Evolutionary conservation across 108 stramenopile genomes (phyloP).

Genomic region (Epithemia pelagica): DNA sequence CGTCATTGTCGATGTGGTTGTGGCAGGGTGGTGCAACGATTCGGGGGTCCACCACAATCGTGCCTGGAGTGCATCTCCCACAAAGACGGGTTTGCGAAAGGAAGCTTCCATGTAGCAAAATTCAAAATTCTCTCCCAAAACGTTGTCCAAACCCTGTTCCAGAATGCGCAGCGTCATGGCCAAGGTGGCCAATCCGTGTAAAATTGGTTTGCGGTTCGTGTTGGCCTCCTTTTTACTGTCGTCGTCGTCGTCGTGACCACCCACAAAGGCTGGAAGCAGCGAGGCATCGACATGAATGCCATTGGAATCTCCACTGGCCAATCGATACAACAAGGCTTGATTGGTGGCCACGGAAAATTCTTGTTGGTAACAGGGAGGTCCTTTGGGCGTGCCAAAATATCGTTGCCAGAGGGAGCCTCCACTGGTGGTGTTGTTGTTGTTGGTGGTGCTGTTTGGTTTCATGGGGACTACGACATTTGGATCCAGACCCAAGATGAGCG

Average conservation of each 20-base stretch:
- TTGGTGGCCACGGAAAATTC: constrained; percentile 36
- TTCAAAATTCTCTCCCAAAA: neutral
- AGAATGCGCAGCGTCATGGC: constrained; percentile 67
- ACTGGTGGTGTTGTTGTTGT: neutral
- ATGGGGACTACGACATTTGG: constrained; percentile 28
- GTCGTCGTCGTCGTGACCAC: constrained; percentile 3
- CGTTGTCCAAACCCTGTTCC: neutral
- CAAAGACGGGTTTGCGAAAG: constrained; percentile 62
- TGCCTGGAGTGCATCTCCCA: constrained; percentile 43
- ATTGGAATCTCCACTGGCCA: constrained; percentile 86
- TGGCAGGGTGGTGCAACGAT: too few species aligned
- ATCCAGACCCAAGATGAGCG: constrained; percentile 49
- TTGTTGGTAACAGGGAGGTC: constrained; percentile 21
- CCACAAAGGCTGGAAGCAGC: constrained; percentile 14
- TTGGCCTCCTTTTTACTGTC: constrained; percentile 11
- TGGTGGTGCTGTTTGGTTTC: constrained; percentile 10
- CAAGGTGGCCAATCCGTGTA: constrained; percentile 85
- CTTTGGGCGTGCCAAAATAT: neutral
- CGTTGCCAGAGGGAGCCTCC: neutral
- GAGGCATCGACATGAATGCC: constrained; percentile 70
- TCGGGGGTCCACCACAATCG: constrained; percentile 43
- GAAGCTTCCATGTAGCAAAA: constrained; percentile 19
- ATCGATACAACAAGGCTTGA: constrained; percentile 79
- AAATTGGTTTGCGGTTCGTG: constrained; percentile 53
- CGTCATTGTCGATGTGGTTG: too few species aligned